phyloP scores from a whole-genome alignment of 129 eudicot genomes.

The Centella asiatica region DNA sequence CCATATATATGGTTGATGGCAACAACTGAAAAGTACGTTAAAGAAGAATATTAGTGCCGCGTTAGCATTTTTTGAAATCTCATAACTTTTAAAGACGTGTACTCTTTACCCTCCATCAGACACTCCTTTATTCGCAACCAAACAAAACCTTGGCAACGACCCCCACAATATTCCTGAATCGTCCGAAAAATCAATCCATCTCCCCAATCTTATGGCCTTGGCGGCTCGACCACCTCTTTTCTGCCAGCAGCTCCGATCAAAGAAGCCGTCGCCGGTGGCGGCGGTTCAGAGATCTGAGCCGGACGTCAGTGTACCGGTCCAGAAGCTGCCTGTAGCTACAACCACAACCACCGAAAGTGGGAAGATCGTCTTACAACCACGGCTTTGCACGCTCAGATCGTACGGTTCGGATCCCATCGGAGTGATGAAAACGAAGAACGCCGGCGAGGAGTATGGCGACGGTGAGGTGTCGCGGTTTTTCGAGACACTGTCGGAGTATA shows the following conservation, averaged over 20 bases:
- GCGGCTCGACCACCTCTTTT: slow-evolving; percentile 45
- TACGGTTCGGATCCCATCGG: slow-evolving; percentile 56
- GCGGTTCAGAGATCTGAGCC: slow-evolving; percentile 21
- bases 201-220: slow-evolving; percentile 35
- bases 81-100: slow-evolving; percentile 39
- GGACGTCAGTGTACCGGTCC: slow-evolving; percentile 23
- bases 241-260: slow-evolving; percentile 35
- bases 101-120: slow-evolving; percentile 22
- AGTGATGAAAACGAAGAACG: slow-evolving; percentile 28
- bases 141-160: not conserved
- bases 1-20: not conserved
- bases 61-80: slow-evolving; percentile 27
- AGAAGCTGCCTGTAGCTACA: slow-evolving; percentile 19
- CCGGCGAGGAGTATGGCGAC: slow-evolving; percentile 17
- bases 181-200: no score
- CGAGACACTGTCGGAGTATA: slow-evolving; percentile 59
- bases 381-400: slow-evolving; percentile 77
- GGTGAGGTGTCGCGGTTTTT: slow-evolving; percentile 55
- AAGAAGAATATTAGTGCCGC: slow-evolving; percentile 36
- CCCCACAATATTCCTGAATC: slow-evolving; percentile 6
- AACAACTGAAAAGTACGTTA: slow-evolving; percentile 36
- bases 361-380: slow-evolving; percentile 73
- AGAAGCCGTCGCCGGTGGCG: slow-evolving; percentile 18
- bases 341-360: slow-evolving; percentile 19
- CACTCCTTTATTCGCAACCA: slow-evolving; percentile 4